phyloP scores from a whole-genome alignment of 768 basidiomycete species.

The Suillus discolor region DNA sequence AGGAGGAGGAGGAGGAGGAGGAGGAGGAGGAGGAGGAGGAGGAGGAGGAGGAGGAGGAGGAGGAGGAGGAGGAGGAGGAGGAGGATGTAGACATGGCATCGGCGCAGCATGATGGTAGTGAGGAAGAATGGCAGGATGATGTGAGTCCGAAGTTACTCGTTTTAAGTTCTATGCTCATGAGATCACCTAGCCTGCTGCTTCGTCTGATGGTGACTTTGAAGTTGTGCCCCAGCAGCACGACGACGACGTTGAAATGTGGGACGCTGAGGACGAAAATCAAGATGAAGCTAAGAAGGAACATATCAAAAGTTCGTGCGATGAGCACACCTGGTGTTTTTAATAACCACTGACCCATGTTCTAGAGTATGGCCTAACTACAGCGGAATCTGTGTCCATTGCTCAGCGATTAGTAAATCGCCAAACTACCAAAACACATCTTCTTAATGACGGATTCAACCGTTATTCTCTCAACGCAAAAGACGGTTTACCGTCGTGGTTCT shows the following conservation, averaged over 20 bases:
- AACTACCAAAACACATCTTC: slow-evolving; percentile 83
- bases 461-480: slow-evolving; percentile 93
- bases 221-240: slow-evolving; percentile 63
- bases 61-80: slow-evolving; percentile 26
- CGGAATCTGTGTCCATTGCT: slow-evolving; percentile 90
- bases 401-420: slow-evolving; percentile 89
- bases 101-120: slow-evolving; percentile 35
- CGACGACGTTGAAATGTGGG: slow-evolving; percentile 73
- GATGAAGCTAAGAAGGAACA: slow-evolving; percentile 66
- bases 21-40: slow-evolving; percentile 27
- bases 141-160: slow-evolving; percentile 20
- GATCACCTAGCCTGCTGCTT: slow-evolving; percentile 18
- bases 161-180: slow-evolving; percentile 14
- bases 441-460: slow-evolving; percentile 96
- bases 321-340: slow-evolving; percentile 1
- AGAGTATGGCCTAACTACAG: slow-evolving; percentile 85
- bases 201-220: slow-evolving; percentile 64
- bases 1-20: slow-evolving; percentile 25
- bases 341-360: slow-evolving; percentile 11
- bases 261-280: slow-evolving; percentile 75
- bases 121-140: slow-evolving; percentile 30
- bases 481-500: slow-evolving; percentile 92
- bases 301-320: slow-evolving; percentile 59
- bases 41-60: slow-evolving; percentile 26
- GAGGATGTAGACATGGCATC: slow-evolving; percentile 26